Percentiles rank a stretch among this genome's conserved stretches.
phyloP scores from a whole-genome alignment of 2,329 filamentous ascomycete genomes.

The Lasiodiplodia sp. region DNA sequence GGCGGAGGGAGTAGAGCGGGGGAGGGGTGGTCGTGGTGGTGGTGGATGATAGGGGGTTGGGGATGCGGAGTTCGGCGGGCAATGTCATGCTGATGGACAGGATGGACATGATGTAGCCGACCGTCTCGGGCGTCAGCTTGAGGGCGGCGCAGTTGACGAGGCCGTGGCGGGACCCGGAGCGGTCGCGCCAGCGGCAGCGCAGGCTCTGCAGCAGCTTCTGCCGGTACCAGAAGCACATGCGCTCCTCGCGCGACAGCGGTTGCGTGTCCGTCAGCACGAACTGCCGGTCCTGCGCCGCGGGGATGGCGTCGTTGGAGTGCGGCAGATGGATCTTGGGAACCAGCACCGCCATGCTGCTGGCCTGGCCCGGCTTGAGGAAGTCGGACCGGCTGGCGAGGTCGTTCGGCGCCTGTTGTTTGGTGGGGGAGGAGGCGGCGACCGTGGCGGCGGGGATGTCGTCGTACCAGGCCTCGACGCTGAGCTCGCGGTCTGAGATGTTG shows the following conservation, averaged over 20 bases:
- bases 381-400: constrained; percentile 40
- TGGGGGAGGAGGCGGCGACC: background rate
- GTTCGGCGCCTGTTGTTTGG: background rate
- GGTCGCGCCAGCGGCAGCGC: constrained; percentile 74
- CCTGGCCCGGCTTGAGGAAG: constrained; percentile 64
- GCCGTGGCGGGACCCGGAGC: constrained; percentile 62
- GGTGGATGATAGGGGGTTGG: constrained; percentile 34
- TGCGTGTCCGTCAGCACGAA: constrained; percentile 87
- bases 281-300: constrained; percentile 83
- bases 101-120: constrained; percentile 79
- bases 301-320: constrained; percentile 80
- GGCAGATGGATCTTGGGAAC: constrained; percentile 77
- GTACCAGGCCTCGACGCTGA: constrained; percentile 17
- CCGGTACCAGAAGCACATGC: constrained; percentile 87
- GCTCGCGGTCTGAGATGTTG: constrained; percentile 28
- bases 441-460: background rate
- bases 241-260: constrained; percentile 79
- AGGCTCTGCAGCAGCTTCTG: constrained; percentile 78
- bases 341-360: constrained; percentile 77
- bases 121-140: constrained; percentile 77
- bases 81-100: constrained; percentile 68
- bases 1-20: constrained; percentile 24
- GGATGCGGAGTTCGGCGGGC: constrained; percentile 23
- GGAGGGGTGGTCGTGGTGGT: constrained; percentile 9
- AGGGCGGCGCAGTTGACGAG: constrained; percentile 79